Evolutionary conservation across 768 basidiomycete species (phyloP), one percentile per base, ranked within the genome.

Genomic region (Amanita pseudoporphyria): DNA sequence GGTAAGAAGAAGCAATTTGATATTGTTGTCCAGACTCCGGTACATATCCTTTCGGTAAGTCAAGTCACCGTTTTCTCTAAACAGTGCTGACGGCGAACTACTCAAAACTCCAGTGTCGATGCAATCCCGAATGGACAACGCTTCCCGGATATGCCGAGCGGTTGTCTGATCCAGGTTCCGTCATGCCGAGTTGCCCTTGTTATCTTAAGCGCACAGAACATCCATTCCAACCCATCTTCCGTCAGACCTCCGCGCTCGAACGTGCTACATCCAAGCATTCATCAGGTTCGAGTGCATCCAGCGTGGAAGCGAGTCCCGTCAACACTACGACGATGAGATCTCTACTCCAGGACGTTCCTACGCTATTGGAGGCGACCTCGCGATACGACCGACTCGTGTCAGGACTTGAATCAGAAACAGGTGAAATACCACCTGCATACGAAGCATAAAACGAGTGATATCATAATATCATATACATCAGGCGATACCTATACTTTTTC

Each of bases 361-460:
- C 67, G 14, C 60, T 72, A n/a, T 57, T 71, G 33, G 62, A 64
- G n/a, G 70, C 70, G 19, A 77, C 67, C 51, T 56, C 64, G 36
- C 74, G 84, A 52, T 92, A 86, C 57, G 92, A 91, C 60, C 73
- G 84, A 21, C 73, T 96, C 16, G 74, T 96, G 33, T 77, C 85
- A 9, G 93, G 94, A 19, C 81, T 84, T 62, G 86, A 87, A 62
- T 85, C 76, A 41, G 83, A 86, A 58, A 70, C 72, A 13, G 93
- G 93, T 6, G 92, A 96, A 62, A 76, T 77, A 6, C 93, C 94
- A 0, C 94, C 94, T 3, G 70, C 79, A n/a, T 92, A 93, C 33
- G 61, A 42, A 30, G 51, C 47, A 28, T 49, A 18, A 39, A 3
- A 2, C 9, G 19, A 28, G 26, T 3, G 7, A 28, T 28, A 28